Evolutionary conservation across 2,329 filamentous ascomycete species (phyloP), one percentile per base, ranked within the genome.

Genomic region (Botryosphaeria agaves): DNA sequence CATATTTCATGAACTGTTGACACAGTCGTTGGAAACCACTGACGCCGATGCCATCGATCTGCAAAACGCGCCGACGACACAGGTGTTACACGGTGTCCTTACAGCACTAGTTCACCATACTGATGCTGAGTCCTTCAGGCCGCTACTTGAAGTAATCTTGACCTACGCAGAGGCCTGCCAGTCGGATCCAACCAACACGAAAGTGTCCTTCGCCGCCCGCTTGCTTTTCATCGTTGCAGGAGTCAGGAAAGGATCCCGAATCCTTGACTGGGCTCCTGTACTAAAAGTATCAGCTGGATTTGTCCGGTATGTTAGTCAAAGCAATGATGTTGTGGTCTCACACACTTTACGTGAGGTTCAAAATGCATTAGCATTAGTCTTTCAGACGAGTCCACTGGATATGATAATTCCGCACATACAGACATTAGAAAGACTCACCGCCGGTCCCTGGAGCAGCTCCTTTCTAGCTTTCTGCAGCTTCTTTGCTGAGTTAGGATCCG

Each of bases 401-500:
- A 67, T 76, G 5, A 57, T 91, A 20, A 73, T 92, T 25, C 70
- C 80, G 1, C 66, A 70, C 21, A 66, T 85, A 33, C 66, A 69
- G 11, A 54, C 69, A 3, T 62, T 92, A 27, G 70, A 76, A 19
- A 57, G 60, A 3, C 56, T 92, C 28, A 72, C 69, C 3, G 66
- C 67, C 30, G 71, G 77, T 26, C 64, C 66, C 1, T 65, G 85
- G 43, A 69, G 76, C 44, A 55, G 55, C 30, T 76, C 75, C 59
- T 95, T 93, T 49, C 66, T 95, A 26, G 67, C 74, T 0, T 93
- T 95, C 51, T 94, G 83, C 52, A 76, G 76, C 9, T 75, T 81
- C 31, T 75, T 89, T 41, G 76, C 81, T 0, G 69, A 82, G 32
- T 61, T 91, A 20, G 75, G 84, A 27, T 49, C 66, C 2, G 69